Evolutionary conservation across 352 stramenopile genomes (phyloP).

Genomic region (Globisporangium paddicum): DNA sequence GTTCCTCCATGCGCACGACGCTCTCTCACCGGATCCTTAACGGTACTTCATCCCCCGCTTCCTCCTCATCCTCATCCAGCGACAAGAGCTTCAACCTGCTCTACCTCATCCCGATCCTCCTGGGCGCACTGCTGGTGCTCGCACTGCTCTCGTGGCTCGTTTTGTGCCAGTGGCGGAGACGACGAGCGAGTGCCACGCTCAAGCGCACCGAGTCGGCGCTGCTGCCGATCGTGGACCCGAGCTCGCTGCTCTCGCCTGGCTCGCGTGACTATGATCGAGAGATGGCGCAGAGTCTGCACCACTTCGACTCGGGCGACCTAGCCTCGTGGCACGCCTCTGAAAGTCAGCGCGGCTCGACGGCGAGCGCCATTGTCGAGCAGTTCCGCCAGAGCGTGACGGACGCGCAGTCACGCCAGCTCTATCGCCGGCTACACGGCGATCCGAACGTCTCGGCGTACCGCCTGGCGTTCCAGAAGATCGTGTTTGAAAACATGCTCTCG

Average conservation of each 20-base stretch:
- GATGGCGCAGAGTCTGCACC: neutral
- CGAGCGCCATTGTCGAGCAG: neutral
- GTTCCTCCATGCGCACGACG: too few relatives aligned
- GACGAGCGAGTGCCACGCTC: constrained; percentile 8
- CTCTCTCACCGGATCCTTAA: neutral
- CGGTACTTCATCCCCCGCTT: neutral
- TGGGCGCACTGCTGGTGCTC: constrained; percentile 8
- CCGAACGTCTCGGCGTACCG: constrained; percentile 20
- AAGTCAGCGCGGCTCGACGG: neutral
- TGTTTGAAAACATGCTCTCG: constrained; percentile 22
- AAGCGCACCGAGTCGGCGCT: constrained; percentile 4
- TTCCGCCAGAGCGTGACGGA: constrained; percentile 3
- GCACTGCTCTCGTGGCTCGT: constrained; percentile 13
- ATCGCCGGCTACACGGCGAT: constrained; percentile 22
- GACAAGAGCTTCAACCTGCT: constrained; percentile 23
- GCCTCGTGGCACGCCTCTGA: neutral
- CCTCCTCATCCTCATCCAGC: neutral
- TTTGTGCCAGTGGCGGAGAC: neutral
- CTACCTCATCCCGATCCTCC: constrained; percentile 29
- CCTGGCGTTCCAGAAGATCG: constrained; percentile 36
- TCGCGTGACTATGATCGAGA: neutral
- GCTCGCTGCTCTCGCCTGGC: constrained; percentile 9
- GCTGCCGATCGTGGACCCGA: neutral
- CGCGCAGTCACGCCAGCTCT: constrained; percentile 22
- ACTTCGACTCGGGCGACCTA: neutral